Percentiles rank a stretch among this genome's conserved stretches.
phyloP scores from a whole-genome alignment of 2,329 filamentous ascomycete species.

The Zymoseptoria tritici region DNA sequence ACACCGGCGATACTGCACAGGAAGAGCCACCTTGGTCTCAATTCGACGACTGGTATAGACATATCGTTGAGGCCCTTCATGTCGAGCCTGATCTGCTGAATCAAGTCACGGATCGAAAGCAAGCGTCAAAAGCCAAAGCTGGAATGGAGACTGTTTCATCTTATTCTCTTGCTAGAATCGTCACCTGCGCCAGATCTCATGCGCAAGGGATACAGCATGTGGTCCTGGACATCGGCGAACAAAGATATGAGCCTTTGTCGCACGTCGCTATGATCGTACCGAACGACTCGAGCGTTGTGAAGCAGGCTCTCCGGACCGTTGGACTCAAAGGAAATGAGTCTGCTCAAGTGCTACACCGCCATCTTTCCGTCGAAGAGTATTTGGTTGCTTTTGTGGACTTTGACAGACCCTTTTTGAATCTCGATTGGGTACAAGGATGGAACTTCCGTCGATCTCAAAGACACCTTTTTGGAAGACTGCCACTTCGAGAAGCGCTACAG shows the following conservation, averaged over 20 bases:
- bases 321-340: background rate
- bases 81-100: background rate
- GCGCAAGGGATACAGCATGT: conserved; percentile 1
- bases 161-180: background rate
- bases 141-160: background rate
- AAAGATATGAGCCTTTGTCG: background rate
- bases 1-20: background rate
- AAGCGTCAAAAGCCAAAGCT: background rate
- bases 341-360: background rate
- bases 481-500: background rate
- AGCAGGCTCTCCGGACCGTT: background rate
- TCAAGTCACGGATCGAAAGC: background rate
- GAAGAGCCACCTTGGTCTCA: conserved; percentile 5
- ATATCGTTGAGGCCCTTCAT: background rate
- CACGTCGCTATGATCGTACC: conserved; percentile 1
- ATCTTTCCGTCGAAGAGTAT: background rate
- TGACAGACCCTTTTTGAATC: background rate
- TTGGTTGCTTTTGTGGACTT: background rate
- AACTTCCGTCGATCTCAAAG: background rate
- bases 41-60: conserved; percentile 2
- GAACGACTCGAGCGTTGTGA: background rate
- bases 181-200: background rate
- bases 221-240: background rate
- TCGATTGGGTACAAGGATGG: background rate
- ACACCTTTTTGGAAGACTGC: background rate